Evolutionary conservation across 1,284 basidiomycete genomes (phyloP).

Genomic region (Kalmanozyma brasiliensis): DNA sequence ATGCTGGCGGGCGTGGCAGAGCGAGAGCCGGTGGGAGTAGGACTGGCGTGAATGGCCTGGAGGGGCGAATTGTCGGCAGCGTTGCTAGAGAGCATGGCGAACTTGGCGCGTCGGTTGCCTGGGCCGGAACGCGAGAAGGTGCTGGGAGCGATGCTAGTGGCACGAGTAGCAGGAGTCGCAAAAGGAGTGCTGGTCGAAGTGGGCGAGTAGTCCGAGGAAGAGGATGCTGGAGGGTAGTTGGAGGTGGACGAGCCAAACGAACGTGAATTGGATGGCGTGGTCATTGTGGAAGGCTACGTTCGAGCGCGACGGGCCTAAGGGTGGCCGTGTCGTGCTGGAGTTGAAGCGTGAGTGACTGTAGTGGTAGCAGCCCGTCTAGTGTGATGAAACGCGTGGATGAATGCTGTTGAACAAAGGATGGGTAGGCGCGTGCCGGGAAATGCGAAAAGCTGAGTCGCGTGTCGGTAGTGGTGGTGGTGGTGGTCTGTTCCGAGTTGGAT

Average conservation of each 20-base stretch:
- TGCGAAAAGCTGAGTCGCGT: conserved; percentile 10
- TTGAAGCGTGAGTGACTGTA: no score
- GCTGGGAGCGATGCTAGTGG: conserved; percentile 46
- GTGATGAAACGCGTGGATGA: conserved; percentile 10
- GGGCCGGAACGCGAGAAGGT: conserved; percentile 52
- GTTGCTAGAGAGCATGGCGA: conserved; percentile 31
- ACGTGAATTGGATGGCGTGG: conserved; percentile 46
- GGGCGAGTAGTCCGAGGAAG: conserved; percentile 48
- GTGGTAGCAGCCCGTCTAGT: no score
- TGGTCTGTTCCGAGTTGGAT: neutral
- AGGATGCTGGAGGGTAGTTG: conserved; percentile 30
- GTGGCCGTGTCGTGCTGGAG: conserved; percentile 11
- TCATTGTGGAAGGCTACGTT: conserved; percentile 28
- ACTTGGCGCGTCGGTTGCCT: conserved; percentile 46
- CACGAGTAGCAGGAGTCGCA: conserved; percentile 42
- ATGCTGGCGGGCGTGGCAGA: conserved; percentile 40
- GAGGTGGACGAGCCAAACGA: conserved; percentile 31
- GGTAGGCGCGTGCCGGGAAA: conserved; percentile 1
- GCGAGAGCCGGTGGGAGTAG: conserved; percentile 41
- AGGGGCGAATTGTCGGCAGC: conserved; percentile 21
- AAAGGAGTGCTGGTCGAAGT: conserved; percentile 50
- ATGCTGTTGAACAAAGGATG: conserved; percentile 17
- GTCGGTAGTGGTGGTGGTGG: conserved; percentile 9
- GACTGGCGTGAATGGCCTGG: conserved; percentile 36
- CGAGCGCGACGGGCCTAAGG: conserved; percentile 17